A percentile compares a stretch with the other conserved stretches of the same genome.
These are phyloP conservation scores for Tetrapisispora pingtungensis DNA, from an alignment of 805 yeast species.

Conservation along the genomic window DNA sequence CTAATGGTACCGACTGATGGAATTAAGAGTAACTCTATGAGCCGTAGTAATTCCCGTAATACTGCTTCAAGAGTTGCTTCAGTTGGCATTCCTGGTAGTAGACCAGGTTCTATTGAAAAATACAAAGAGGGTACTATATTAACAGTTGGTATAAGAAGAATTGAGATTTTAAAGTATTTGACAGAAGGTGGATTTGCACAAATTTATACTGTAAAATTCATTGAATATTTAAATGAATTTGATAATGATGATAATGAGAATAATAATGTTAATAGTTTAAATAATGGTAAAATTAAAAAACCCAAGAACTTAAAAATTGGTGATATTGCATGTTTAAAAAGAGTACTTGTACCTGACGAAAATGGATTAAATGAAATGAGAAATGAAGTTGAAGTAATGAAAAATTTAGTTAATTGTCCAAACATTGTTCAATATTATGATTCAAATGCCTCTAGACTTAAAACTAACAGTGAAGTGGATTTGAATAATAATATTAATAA, in stretches of 20 bases:
- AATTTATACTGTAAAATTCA: slow-evolving; percentile 55
- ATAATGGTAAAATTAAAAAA: background rate
- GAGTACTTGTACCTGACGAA: slow-evolving; percentile 68
- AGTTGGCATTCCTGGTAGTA: background rate
- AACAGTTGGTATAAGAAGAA: slow-evolving; percentile 52
- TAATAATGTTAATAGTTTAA: too few relatives aligned
- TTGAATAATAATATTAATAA: background rate
- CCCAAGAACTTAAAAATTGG: slow-evolving; percentile 27
- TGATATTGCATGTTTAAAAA: slow-evolving; percentile 56
- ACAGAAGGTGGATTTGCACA: slow-evolving; percentile 79
- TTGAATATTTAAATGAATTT: slow-evolving; percentile 21
- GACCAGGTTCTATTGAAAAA: slow-evolving; percentile 1
- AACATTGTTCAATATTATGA: slow-evolving; percentile 63
- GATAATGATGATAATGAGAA: slow-evolving; percentile 22
- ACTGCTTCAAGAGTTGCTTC: background rate
- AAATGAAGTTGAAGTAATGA: slow-evolving; percentile 77
- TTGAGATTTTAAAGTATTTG: slow-evolving; percentile 45
- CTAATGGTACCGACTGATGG: background rate
- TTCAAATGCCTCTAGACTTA: slow-evolving; percentile 57
- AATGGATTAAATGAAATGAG: slow-evolving; percentile 55
- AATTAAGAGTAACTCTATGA: background rate
- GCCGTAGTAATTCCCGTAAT: slow-evolving; percentile 1
- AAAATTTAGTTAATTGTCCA: slow-evolving; percentile 44
- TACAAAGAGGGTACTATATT: slow-evolving; percentile 39
- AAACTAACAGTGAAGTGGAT: slow-evolving; percentile 20